phyloP scores from a whole-genome alignment of 345 rosid genomes.

The Kandelia obovata region DNA sequence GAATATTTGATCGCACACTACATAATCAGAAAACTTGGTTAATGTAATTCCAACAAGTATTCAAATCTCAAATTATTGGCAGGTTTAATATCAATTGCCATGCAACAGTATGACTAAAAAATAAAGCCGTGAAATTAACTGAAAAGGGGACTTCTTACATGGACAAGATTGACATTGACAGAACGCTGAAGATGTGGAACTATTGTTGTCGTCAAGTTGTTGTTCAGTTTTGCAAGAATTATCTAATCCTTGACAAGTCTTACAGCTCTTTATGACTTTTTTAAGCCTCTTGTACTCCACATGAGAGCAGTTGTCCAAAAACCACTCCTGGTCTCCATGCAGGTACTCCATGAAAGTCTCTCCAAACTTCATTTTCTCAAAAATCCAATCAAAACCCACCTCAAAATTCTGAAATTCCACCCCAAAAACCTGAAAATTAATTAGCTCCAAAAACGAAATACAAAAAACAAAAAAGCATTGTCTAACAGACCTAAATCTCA shows the following conservation, averaged over 20 bases:
- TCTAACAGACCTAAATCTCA: no score
- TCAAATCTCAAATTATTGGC: neutral
- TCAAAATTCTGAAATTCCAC: neutral
- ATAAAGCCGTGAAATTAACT: neutral
- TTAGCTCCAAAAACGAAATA: no score
- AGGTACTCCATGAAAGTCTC: conserved; percentile 73
- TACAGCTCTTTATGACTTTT: conserved; percentile 73
- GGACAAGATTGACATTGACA: conserved; percentile 62
- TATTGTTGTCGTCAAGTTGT: conserved; percentile 17
- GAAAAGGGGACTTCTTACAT: conserved; percentile 30
- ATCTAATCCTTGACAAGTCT: conserved; percentile 38
- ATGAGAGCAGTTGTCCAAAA: conserved; percentile 58
- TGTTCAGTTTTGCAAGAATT: conserved; percentile 23
- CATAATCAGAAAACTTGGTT: conserved; percentile 13
- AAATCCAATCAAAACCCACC: conserved; percentile 1
- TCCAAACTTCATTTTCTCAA: conserved; percentile 74
- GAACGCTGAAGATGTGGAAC: conserved; percentile 6
- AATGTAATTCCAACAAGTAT: neutral
- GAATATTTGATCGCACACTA: conserved; percentile 83
- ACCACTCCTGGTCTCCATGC: conserved; percentile 62
- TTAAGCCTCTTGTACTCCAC: conserved; percentile 84
- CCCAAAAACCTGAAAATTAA: no score
- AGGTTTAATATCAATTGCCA: neutral
- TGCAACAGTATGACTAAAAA: neutral
- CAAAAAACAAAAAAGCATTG: no score